Base-by-base conservation (phyloP, 345 rosid genomes). In the Eutrema yunnanense region DNA sequence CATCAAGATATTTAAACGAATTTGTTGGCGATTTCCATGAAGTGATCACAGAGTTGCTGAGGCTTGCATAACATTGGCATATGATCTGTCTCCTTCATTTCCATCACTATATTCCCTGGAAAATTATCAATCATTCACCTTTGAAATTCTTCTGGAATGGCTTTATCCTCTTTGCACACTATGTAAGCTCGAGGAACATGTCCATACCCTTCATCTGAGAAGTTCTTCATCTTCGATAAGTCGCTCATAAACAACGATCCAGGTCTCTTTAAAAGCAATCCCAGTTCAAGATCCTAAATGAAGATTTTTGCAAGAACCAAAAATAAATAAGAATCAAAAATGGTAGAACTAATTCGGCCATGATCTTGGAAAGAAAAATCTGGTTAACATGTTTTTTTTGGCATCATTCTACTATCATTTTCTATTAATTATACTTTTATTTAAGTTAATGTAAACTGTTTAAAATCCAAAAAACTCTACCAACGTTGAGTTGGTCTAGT, bases 11-110 rank as follows among this genome's bases (percentile, higher is more conserved):
- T 43, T 67, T 22, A 67, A 41, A 14, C 8, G 13, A 66, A 54
- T 32, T 67, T 63, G 1, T 34, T 41, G 0, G 73, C 81, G 1
- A 77, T 71, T 10, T 81, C 32, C 6, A 48, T 4, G 2, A 85
- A 26, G 40, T 41, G 37, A 6, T 57, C 62, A 13, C 51, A 38
- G 6, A 86, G 77, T 67, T 78, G 69, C 0, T 30, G 42, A 12
- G 87, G 87, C 44, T 70, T 81, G 6, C 82, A 82, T 6, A 80
- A 37, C 81, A 86, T 82, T 32, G 76, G 60, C 90, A 82, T 84
- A 53, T 84, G 90, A 73, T 79, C 84, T 1, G 82, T 65, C 4
- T 78, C 75, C 0, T 57, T 47, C 40, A 86, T 82, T 53, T 65
- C 80, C 10, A 56, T 38, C 69, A 79, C 85, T 27, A 84, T 52